Conservation (phyloP, 2,329 filamentous ascomycete genomes). For the Coniochaeta sp. region DNA sequence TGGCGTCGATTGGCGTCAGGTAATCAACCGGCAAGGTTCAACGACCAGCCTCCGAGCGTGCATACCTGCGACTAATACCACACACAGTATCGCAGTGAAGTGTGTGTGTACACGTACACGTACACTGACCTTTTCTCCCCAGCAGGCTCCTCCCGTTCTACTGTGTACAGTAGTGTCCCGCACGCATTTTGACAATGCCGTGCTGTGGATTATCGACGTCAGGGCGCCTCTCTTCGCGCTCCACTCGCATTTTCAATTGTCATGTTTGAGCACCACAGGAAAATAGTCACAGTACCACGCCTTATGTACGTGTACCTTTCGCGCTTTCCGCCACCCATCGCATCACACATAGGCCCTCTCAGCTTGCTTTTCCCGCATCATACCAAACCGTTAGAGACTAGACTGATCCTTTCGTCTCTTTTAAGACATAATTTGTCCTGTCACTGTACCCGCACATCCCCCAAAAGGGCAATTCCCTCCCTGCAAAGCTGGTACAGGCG, state of each 20-base stretch:
- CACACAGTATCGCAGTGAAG: too few relatives aligned
- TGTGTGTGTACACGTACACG: too few relatives aligned
- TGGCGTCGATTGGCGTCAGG: not conserved
- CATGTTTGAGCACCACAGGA: not conserved
- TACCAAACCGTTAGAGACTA: not conserved
- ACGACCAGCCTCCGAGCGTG: not conserved
- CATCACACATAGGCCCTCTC: not conserved
- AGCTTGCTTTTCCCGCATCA: not conserved
- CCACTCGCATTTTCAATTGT: not conserved
- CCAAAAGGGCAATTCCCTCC: not conserved
- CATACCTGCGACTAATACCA: too few relatives aligned
- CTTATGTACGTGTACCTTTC: too few relatives aligned
- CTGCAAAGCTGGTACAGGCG: not conserved
- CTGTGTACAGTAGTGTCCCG: too few relatives aligned
- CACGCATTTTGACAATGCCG: not conserved
- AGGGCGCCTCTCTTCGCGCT: not conserved
- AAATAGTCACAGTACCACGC: too few relatives aligned
- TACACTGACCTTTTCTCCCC: not conserved
- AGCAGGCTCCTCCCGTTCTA: not conserved
- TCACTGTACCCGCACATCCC: not conserved
- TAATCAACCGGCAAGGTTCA: not conserved
- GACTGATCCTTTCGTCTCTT: not conserved
- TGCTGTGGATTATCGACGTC: not conserved
- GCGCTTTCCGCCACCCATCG: not conserved
- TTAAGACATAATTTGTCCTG: not conserved